Evolutionary conservation across 2,329 filamentous ascomycete genomes (phyloP), one percentile per base, ranked within the genome.

Genomic region (Talaromyces sp.): DNA sequence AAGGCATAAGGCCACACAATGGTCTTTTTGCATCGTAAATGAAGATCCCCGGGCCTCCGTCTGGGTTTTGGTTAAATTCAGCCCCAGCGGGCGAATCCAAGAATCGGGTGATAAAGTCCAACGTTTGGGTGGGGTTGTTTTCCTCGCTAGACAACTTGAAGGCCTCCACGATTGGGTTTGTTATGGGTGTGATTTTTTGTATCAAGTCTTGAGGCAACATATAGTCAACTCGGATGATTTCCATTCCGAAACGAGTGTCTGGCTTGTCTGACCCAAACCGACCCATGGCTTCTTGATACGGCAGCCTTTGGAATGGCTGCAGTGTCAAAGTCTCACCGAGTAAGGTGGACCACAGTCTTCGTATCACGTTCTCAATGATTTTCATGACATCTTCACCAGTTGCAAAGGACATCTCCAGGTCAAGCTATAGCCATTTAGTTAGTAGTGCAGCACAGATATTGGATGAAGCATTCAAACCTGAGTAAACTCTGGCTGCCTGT

Each of bases 401-500:
- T 0, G 89, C 87, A 76, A 96, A 99, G 0, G 90, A 86, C 89
- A 96, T 95, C 73, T 99, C 95, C 67, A 99, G 75, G 83, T 99
- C 95, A 56, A 97, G 83, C 86, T 95, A 67, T 19, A 58, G 59
- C 32, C 53, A 26, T 14, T 35, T 19, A 49, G 29, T 57, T 24
- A 61, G 51, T 24, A 19, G 21, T 27, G 13, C n/a, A 29, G 14
- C 10, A 24, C 17, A 55, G 41, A 8, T 8, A 24, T 13, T 6
- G 29, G 54, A 9, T 38, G 24, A 13, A 13, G 11, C 31, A 5
- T 43, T 62, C 72, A 68, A 75, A 90, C 89, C 80, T 96, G 92
- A 1, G 95, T 97, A 70, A 99, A 99, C 71, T 99, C 95, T 0
- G 95, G 96, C 71, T 99, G 95, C 46, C 95, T 83, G 73, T 99